These are phyloP conservation scores for Oryza punctata DNA, from an alignment of 176 grass and related monocot genomes.

Conservation along the genomic window DNA sequence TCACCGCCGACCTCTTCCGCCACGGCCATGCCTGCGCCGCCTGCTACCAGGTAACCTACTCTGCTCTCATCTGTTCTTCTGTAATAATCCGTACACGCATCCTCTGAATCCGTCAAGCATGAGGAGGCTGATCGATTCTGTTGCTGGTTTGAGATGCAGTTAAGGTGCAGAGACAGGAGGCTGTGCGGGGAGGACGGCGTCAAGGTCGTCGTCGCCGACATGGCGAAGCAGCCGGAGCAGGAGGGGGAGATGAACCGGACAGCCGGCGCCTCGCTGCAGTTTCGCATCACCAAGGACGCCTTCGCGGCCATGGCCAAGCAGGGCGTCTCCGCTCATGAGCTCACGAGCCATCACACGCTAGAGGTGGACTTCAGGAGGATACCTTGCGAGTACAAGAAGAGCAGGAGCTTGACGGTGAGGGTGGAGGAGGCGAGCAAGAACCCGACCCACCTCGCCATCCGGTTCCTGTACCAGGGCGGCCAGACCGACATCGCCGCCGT, in stretches of 20 bases:
- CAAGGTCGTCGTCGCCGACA: constrained; percentile 46
- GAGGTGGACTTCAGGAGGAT: constrained; percentile 64
- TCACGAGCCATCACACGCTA: constrained; percentile 10
- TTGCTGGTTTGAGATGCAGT: constrained; percentile 21
- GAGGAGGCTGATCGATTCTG: not conserved
- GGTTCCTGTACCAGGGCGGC: constrained; percentile 70
- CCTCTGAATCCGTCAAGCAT: not conserved
- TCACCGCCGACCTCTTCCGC: constrained; percentile 32
- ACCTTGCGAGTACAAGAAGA: constrained; percentile 46
- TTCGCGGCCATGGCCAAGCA: constrained; percentile 48
- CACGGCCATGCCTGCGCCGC: constrained; percentile 41
- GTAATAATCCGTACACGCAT: not conserved
- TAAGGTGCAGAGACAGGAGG: constrained; percentile 44
- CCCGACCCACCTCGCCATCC: constrained; percentile 33
- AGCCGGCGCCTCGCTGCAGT: constrained; percentile 1
- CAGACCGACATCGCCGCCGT: constrained; percentile 73
- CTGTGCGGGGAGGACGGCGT: constrained; percentile 53
- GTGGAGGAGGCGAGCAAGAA: constrained; percentile 49
- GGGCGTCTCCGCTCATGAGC: not conserved
- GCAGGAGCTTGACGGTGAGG: constrained; percentile 47
- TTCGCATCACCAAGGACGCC: constrained; percentile 42
- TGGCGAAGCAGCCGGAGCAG: not conserved
- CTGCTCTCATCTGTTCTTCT: not conserved
- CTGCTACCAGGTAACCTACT: constrained; percentile 55
- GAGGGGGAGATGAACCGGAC: constrained; percentile 27